Conservation (phyloP, 345 rosid species). For the Syzygium grande region DNA sequence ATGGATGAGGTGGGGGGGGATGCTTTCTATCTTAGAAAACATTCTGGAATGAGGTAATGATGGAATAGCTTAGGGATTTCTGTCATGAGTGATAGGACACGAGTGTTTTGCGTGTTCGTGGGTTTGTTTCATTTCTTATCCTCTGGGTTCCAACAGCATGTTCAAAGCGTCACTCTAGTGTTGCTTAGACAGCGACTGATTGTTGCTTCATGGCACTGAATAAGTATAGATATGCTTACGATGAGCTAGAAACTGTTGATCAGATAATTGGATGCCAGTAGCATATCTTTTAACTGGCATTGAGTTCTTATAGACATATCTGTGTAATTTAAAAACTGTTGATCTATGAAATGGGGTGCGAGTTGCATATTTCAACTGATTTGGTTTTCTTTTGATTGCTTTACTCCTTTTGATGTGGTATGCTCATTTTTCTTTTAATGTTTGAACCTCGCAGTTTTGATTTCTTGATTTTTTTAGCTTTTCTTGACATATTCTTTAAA, state of each 20-base stretch:
- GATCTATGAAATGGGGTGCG: not conserved
- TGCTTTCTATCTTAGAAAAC: not conserved
- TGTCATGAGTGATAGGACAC: not conserved
- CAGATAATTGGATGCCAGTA: not conserved
- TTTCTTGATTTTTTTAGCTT: not conserved
- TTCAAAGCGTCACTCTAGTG: not conserved
- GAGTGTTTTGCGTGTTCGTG: not conserved
- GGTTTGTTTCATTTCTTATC: not conserved
- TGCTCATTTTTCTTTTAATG: not conserved
- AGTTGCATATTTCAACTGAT: not conserved
- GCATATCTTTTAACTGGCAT: not conserved
- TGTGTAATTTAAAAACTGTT: not conserved
- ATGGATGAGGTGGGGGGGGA: no score
- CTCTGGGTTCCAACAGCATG: not conserved
- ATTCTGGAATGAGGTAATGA: not conserved
- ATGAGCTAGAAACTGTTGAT: not conserved
- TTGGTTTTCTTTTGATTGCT: not conserved
- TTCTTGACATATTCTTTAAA: not conserved
- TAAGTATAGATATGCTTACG: not conserved
- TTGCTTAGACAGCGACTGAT: not conserved
- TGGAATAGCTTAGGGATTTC: not conserved
- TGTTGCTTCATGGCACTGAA: not conserved
- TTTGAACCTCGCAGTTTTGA: not conserved
- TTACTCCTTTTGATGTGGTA: not conserved
- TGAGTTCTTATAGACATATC: not conserved